These are phyloP conservation scores for Aspergillus niger DNA, from an alignment of 2,329 filamentous ascomycete genomes.

Conservation along the genomic window DNA sequence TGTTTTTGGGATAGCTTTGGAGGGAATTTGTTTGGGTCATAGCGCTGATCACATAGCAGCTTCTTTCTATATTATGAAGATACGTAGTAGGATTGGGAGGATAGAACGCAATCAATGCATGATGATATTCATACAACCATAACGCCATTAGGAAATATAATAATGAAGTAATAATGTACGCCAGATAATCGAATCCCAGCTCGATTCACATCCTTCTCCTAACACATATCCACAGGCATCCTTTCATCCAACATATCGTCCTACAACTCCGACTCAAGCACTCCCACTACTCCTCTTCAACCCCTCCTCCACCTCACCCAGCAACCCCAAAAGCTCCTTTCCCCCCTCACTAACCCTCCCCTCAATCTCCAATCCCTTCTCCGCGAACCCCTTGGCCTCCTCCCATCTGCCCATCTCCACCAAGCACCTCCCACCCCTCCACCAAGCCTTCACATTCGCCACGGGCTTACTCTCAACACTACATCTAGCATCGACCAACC, in stretches of 20 bases:
- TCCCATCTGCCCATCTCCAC: constrained; percentile 85
- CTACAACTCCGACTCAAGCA: not conserved
- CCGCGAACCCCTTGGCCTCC: constrained; percentile 80
- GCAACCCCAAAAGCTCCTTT: constrained; percentile 58
- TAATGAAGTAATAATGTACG: constrained; percentile 1
- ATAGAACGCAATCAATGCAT: not conserved
- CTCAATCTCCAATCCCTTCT: constrained; percentile 78
- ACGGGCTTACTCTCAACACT: constrained; percentile 84
- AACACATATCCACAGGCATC: not conserved
- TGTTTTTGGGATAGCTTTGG: not conserved
- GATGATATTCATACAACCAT: constrained; percentile 1
- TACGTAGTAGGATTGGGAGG: not conserved
- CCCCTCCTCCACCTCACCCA: constrained; percentile 66
- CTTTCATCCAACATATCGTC: not conserved
- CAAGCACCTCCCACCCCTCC: constrained; percentile 80
- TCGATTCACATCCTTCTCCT: not conserved
- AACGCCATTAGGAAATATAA: not conserved
- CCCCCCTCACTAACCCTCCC: constrained; percentile 56
- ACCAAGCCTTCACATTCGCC: constrained; percentile 94
- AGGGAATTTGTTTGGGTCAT: not conserved
- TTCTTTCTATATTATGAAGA: not conserved
- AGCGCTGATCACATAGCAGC: not conserved
- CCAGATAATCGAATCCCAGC: not conserved
- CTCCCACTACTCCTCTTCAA: constrained; percentile 48
- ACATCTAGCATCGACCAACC: constrained; percentile 80